Conservation (phyloP, 192 early-diverging fungal genomes). For the Coemansia sp. region DNA sequence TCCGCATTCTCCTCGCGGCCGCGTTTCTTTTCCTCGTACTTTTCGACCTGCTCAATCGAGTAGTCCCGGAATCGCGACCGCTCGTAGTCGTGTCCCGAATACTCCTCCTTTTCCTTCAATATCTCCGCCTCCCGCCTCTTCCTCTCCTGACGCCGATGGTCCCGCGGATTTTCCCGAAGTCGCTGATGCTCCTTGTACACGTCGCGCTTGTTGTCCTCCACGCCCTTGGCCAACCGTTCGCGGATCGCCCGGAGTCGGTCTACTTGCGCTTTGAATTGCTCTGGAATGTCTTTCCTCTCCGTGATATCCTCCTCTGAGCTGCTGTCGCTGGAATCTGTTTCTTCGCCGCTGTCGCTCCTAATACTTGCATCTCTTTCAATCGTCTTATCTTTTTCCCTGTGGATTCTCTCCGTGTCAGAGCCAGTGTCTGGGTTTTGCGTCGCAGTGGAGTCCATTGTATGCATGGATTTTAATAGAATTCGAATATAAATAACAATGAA, state of each 20-base stretch:
- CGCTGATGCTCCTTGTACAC: slow-evolving; percentile 75
- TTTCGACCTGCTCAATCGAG: slow-evolving; percentile 81
- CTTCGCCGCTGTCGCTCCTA: slow-evolving; percentile 2
- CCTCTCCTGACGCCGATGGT: slow-evolving; percentile 65
- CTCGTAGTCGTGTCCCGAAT: slow-evolving; percentile 81
- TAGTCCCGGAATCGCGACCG: slow-evolving; percentile 80
- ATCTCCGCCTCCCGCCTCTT: slow-evolving; percentile 74
- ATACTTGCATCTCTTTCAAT: too few relatives aligned
- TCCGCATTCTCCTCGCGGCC: slow-evolving; percentile 58
- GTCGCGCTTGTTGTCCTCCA: slow-evolving; percentile 71
- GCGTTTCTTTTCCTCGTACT: slow-evolving; percentile 70
- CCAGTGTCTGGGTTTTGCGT: too few relatives aligned
- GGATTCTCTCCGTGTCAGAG: too few relatives aligned
- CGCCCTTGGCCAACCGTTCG: slow-evolving; percentile 20
- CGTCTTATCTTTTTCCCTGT: background rate
- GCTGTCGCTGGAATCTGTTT: slow-evolving; percentile 11
- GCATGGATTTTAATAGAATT: too few relatives aligned
- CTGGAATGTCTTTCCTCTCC: slow-evolving; percentile 36
- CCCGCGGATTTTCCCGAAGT: slow-evolving; percentile 64
- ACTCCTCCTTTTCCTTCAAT: slow-evolving; percentile 60
- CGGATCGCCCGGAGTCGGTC: slow-evolving; percentile 32
- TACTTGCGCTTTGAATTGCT: slow-evolving; percentile 26
- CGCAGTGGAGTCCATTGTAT: too few relatives aligned
- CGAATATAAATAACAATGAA: too few relatives aligned
- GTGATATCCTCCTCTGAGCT: slow-evolving; percentile 31